Evolutionary conservation across 129 eudicot genomes (phyloP).

Genomic region (Deinandra increscens): DNA sequence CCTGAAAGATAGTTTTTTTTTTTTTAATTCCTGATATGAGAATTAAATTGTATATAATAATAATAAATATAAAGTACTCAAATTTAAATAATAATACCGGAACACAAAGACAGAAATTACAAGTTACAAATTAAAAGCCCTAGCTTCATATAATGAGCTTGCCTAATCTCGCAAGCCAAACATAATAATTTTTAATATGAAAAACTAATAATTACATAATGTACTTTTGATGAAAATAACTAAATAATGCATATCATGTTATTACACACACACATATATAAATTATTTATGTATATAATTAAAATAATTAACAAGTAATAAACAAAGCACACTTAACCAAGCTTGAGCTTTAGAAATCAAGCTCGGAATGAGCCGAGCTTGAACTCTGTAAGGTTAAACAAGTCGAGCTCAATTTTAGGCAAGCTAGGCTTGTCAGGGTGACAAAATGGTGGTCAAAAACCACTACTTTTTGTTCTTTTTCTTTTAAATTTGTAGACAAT

Average conservation of each 20-base stretch:
- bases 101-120: background rate
- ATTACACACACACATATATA: background rate
- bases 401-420: no score
- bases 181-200: background rate
- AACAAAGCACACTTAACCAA: background rate
- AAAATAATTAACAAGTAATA: background rate
- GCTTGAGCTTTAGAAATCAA: no score
- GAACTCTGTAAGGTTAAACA: background rate
- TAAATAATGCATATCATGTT: background rate
- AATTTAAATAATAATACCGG: background rate
- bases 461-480: background rate
- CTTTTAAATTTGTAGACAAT: background rate
- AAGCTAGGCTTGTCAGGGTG: background rate
- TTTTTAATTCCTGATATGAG: background rate
- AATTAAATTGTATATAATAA: background rate
- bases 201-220: background rate
- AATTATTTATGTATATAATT: background rate
- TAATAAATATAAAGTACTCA: no score
- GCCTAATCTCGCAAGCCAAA: background rate
- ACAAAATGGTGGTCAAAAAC: background rate
- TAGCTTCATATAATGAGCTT: background rate
- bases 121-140: background rate
- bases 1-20: slow-evolving; percentile 40
- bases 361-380: background rate
- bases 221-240: background rate